These are phyloP conservation scores for Paulownia fortunei DNA, from an alignment of 257 asterid genomes.

Conservation along the genomic window DNA sequence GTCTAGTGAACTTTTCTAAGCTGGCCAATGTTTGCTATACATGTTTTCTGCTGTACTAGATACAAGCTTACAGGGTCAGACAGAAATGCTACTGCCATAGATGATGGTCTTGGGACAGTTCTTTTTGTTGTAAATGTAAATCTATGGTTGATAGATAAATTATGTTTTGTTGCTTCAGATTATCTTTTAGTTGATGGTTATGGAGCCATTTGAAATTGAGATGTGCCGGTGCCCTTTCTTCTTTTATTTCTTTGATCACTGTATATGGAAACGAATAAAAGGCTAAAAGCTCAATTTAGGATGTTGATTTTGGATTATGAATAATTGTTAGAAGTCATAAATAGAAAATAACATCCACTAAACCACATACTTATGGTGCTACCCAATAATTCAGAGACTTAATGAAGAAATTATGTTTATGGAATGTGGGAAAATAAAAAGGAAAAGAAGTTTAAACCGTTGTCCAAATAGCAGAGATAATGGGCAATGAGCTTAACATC, in stretches of 20 bases:
- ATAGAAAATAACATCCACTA: too few species aligned
- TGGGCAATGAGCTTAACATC: too few species aligned
- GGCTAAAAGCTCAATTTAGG: too few species aligned
- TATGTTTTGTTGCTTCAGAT: conserved; percentile 13
- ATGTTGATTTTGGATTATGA: too few species aligned
- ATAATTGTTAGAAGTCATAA: too few species aligned
- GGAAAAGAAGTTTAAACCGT: too few species aligned
- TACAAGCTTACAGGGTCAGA: conserved; percentile 11
- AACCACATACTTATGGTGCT: too few species aligned
- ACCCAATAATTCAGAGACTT: too few species aligned
- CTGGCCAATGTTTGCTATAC: conserved; percentile 26
- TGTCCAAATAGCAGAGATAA: too few species aligned
- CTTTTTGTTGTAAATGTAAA: conserved; percentile 27
- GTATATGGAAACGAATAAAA: background rate
- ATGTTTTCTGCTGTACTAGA: conserved; percentile 24
- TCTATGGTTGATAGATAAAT: conserved; percentile 4
- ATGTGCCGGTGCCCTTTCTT: background rate
- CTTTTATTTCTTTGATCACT: background rate
- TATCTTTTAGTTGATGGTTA: background rate
- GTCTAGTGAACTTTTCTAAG: conserved; percentile 10
- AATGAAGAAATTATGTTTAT: too few species aligned
- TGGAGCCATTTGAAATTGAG: conserved; percentile 2
- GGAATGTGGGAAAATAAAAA: too few species aligned
- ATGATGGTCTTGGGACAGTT: background rate
- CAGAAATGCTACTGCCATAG: conserved; percentile 23